Evolutionary conservation across 768 basidiomycete genomes (phyloP), one percentile per base, ranked within the genome.

Genomic region (Pleurotus pulmonarius): DNA sequence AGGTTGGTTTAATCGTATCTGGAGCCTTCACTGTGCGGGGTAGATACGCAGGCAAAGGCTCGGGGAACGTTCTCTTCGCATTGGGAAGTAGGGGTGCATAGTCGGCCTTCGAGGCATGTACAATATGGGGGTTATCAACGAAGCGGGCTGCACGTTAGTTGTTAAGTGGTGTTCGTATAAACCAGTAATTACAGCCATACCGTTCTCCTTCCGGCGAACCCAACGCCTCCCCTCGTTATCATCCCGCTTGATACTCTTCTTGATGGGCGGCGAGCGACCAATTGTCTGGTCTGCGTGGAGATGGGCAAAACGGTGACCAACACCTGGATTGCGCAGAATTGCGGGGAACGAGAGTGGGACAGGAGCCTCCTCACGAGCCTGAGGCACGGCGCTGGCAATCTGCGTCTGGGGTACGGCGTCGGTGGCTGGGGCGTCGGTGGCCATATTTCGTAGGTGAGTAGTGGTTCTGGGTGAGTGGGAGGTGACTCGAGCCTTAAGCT

Each of bases 191-290:
- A 16, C 49, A 43, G 47, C 69, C 78, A 51, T 46, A 90, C 90
- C 84, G 54, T 92, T 92, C 61, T 91, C 89, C 63, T 83, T 88
- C 16, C 91, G 80, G 60, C 88, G 72, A 4, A 83, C 69, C 85
- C 86, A 90, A 34, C 88, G 85, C 68, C 88, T 92, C 37, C 91
- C 91, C 60, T 90, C 87, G 49, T 83, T 85, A 49, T 85, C 83
- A 56, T 80, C 79, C 52, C 84, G 72, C 56, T 61, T 66, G 39
- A 71, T 75, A 34, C 62, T 63, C 63, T 79, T 82, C 70, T 73
- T 83, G 22, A 58, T 38, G 20, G 67, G 60, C 4, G 61, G 44
- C 1, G 60, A 51, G 47, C 56, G 40, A 56, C 51, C 2, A 61
- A 48, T 16, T 40, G 59, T 49, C 34, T 59, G 59, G 40, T 63